phyloP scores from a whole-genome alignment of 441 rosid species.

The Adansonia grandidieri region DNA sequence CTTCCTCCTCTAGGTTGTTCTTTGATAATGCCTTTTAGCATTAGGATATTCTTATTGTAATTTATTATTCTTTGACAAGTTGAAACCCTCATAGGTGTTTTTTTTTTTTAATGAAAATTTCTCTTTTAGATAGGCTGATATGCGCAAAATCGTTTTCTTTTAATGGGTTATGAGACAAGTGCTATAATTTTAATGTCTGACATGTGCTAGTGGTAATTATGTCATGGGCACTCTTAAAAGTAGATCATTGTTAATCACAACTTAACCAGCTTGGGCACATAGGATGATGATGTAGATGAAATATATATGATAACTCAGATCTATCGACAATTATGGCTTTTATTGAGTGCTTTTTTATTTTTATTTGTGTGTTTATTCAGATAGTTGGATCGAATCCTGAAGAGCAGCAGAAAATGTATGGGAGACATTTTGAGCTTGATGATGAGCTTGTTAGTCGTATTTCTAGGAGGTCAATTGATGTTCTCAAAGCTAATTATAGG shows the following conservation, averaged over 20 bases:
- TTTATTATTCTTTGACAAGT: no score
- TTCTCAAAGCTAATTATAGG: constrained; percentile 81
- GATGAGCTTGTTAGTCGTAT: constrained; percentile 93
- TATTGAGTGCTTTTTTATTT: not conserved
- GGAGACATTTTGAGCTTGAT: constrained; percentile 86
- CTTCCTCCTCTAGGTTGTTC: no score
- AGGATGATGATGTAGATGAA: no score
- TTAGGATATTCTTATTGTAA: no score
- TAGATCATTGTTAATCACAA: no score
- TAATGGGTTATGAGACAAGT: not conserved
- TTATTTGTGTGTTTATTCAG: constrained; percentile 38
- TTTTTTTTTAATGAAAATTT: no score
- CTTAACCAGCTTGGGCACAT: not conserved
- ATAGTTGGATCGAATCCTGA: constrained; percentile 75
- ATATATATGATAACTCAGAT: not conserved
- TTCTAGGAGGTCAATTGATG: constrained; percentile 81
- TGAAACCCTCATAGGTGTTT: not conserved
- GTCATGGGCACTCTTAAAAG: not conserved
- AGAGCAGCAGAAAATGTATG: constrained; percentile 92
- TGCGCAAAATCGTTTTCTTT: not conserved
- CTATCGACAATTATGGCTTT: not conserved
- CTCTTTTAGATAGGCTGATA: not conserved
- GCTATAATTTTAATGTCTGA: not conserved
- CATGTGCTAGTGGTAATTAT: not conserved
- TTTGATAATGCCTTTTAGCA: no score